Evolutionary conservation across 345 rosid species (phyloP), one percentile per base, ranked within the genome.

Genomic region (Arabidopsis arenosa): DNA sequence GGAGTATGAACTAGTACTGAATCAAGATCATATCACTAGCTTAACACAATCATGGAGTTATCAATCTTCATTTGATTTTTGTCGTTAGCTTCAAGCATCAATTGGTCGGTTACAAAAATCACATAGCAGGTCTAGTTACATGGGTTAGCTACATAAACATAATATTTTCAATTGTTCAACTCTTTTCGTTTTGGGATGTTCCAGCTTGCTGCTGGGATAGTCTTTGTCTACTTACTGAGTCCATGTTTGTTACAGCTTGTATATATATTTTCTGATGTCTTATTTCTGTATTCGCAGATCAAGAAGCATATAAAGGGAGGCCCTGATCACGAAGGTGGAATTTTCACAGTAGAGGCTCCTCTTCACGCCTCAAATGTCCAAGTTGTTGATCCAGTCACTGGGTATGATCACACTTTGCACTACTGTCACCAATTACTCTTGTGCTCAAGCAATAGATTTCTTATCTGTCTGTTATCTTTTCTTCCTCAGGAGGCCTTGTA

Each of bases 281-380:
- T 75, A 21, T 30, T 32, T 26, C 60, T 37, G 49, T 8, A 23
- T 43, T 52, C 28, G 51, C 83, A 94, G 98, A 89, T 94, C 35
- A 94, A 94, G 79, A 94, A 92, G 77, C 97, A 89, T 81, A 90
- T 94, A 65, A 94, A 92, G 79, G 88, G 80, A 72, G 93, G 96
- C 18, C 93, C 88, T 73, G 90, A 89, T 44, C 97, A 96, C 48
- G 97, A 89, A 85, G 99, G 99, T 74, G 99, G 99, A 18, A 93
- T 96, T 64, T 93, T 96, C 77, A 78, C 99, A 0, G 91, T 96
- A 12, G 99, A 96, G 80, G 99, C 98, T 59, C 99, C 97, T 62
- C 84, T 96, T 61, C 99, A 96, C 76, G 97, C 84, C 65, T 96
- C 99, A 41, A 93, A 93, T 80, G 93, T 93, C 71, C 98, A 91